These are phyloP conservation scores for Talaromyces sp. DNA, from an alignment of 2,329 filamentous ascomycete species.

Conservation along the genomic window DNA sequence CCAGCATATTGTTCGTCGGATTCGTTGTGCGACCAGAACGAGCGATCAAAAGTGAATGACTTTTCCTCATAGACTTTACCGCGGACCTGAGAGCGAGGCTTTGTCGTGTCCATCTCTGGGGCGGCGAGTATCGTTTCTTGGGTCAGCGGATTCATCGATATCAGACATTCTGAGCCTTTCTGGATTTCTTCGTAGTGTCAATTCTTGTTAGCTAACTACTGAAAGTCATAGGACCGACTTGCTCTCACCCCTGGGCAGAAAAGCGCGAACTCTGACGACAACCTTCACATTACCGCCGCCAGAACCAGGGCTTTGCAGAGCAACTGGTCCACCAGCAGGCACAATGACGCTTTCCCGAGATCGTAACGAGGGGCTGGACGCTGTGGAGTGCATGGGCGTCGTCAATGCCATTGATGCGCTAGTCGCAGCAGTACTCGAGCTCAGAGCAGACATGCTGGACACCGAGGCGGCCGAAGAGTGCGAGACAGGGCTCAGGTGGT, in stretches of 20 bases:
- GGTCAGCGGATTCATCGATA: conserved; percentile 82
- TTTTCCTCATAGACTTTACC: conserved; percentile 76
- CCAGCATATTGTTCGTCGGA: conserved; percentile 79
- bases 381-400: conserved; percentile 51
- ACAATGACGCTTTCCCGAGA: conserved; percentile 65
- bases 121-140: conserved; percentile 78
- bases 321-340: conserved; percentile 43
- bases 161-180: conserved; percentile 74
- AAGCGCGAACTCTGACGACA: conserved; percentile 74
- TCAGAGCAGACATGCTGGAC: conserved; percentile 28
- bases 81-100: conserved; percentile 58
- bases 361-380: conserved; percentile 72
- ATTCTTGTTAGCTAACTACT: conserved; percentile 8
- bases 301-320: conserved; percentile 44
- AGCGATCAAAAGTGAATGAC: conserved; percentile 92
- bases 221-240: conserved; percentile 31
- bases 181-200: conserved; percentile 61
- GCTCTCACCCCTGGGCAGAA: conserved; percentile 73
- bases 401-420: conserved; percentile 31
- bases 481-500: conserved; percentile 25
- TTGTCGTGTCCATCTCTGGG: conserved; percentile 57
- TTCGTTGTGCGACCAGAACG: conserved; percentile 90
- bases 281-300: conserved; percentile 72
- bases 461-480: conserved; percentile 30
- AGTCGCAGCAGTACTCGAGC: conserved; percentile 33